Evolutionary conservation across 2,329 filamentous ascomycete genomes (phyloP).

Genomic region (Aspergillus sp.): DNA sequence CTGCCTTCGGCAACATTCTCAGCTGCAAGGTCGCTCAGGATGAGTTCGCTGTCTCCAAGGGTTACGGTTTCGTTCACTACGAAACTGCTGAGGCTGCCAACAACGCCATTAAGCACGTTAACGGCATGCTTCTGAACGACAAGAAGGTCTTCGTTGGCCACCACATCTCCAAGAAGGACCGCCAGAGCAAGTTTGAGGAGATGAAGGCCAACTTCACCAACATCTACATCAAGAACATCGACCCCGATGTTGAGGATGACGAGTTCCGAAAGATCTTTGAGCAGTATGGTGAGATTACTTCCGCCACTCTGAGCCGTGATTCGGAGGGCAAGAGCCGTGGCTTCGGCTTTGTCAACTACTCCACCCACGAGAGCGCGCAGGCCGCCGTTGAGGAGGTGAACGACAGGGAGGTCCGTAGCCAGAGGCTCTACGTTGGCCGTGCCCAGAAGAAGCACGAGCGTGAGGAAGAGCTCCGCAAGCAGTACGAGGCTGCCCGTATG

Average conservation of each 20-base stretch:
- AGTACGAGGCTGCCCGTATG: slow-evolving; percentile 93
- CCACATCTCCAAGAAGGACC: slow-evolving; percentile 99
- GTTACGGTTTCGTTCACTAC: slow-evolving; percentile 99
- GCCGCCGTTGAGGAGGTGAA: slow-evolving; percentile 90
- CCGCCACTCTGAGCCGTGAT: slow-evolving; percentile 88
- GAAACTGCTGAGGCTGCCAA: slow-evolving; percentile 97
- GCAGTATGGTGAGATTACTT: slow-evolving; percentile 91
- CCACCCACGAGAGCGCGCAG: slow-evolving; percentile 81
- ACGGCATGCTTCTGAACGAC: slow-evolving; percentile 99
- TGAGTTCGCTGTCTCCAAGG: slow-evolving; percentile 94
- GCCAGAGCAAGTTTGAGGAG: slow-evolving; percentile 99
- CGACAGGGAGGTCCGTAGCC: slow-evolving; percentile 84
- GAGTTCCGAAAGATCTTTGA: slow-evolving; percentile 94
- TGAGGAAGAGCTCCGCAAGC: slow-evolving; percentile 98
- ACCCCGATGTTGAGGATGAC: slow-evolving; percentile 79
- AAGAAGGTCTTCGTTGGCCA: slow-evolving; percentile 99
- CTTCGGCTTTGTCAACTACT: slow-evolving; percentile 95
- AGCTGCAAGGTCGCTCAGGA: slow-evolving; percentile 99
- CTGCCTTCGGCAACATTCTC: slow-evolving; percentile 97
- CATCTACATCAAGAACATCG: slow-evolving; percentile 99
- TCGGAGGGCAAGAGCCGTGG: slow-evolving; percentile 89
- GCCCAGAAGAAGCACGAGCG: slow-evolving; percentile 99
- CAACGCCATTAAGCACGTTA: slow-evolving; percentile 98
- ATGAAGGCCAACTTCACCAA: slow-evolving; percentile 99
- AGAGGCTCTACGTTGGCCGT: slow-evolving; percentile 96